Conservation (phyloP, 2,329 filamentous ascomycete species). For the Fusarium globosum region DNA sequence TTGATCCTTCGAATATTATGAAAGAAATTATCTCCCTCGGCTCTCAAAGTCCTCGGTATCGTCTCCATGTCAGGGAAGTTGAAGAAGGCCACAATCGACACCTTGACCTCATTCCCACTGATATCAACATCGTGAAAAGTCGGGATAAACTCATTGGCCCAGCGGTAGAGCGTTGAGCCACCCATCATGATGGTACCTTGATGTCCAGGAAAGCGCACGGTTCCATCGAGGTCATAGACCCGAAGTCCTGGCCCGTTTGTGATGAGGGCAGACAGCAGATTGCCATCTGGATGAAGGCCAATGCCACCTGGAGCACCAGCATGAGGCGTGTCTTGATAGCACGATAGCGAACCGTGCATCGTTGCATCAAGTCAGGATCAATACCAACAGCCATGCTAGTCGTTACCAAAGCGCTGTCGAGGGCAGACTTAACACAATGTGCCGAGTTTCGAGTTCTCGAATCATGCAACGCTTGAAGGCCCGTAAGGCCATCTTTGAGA, state of each 20-base stretch:
- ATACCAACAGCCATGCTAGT: constrained; percentile 12
- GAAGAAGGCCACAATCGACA: constrained; percentile 24
- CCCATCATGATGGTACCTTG: constrained; percentile 16
- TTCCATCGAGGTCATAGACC: background rate
- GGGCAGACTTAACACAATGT: background rate
- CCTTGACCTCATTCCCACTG: constrained; percentile 4
- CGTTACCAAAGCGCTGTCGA: background rate
- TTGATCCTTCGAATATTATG: background rate
- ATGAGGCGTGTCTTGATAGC: constrained; percentile 9
- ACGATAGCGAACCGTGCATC: constrained; percentile 12
- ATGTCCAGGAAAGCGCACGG: background rate
- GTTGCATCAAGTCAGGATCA: background rate
- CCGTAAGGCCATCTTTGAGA: constrained; percentile 11
- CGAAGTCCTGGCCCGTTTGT: constrained; percentile 4
- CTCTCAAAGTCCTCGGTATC: background rate
- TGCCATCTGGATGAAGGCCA: constrained; percentile 7
- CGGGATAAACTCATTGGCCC: constrained; percentile 7
- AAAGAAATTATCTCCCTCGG: background rate
- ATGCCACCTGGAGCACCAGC: constrained; percentile 1
- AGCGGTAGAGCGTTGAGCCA: constrained; percentile 14
- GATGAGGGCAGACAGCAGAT: constrained; percentile 1
- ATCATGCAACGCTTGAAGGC: background rate
- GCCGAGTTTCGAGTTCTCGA: background rate
- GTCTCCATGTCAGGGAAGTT: constrained; percentile 21
- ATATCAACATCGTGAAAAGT: constrained; percentile 10